Conservation (phyloP, 1,284 basidiomycete genomes). For the Peniophora sp. region DNA sequence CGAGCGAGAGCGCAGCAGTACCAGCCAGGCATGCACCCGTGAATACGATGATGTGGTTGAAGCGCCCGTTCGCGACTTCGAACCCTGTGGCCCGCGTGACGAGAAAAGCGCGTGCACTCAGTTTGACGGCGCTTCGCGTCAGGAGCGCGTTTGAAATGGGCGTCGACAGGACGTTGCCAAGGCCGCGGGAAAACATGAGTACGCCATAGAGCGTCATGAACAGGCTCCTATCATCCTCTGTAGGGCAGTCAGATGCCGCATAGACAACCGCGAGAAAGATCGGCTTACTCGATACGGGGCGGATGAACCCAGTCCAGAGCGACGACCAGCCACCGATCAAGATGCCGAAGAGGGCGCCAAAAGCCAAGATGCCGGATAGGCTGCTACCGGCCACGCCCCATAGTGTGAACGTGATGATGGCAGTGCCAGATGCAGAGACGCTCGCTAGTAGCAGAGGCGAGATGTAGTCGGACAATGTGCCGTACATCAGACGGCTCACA, state of each 20-base stretch:
- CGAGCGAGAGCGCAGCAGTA: slow-evolving; percentile 17
- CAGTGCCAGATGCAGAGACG: slow-evolving; percentile 18
- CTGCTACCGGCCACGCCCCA: slow-evolving; percentile 30
- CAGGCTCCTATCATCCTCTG: slow-evolving; percentile 28
- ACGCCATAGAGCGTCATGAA: slow-evolving; percentile 28
- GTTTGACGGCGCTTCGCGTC: neutral
- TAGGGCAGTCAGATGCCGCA: neutral
- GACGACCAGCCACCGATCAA: slow-evolving; percentile 29
- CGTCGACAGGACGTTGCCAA: slow-evolving; percentile 34
- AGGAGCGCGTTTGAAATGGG: slow-evolving; percentile 20
- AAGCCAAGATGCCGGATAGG: slow-evolving; percentile 25
- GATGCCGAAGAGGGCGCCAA: slow-evolving; percentile 26
- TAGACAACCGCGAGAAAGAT: neutral
- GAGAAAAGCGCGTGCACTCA: neutral
- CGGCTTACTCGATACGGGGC: slow-evolving; percentile 22
- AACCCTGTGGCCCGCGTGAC: slow-evolving; percentile 16
- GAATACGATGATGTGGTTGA: slow-evolving; percentile 25
- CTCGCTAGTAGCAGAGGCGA: slow-evolving; percentile 17
- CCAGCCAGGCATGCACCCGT: slow-evolving; percentile 26
- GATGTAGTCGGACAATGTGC: neutral
- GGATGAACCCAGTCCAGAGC: slow-evolving; percentile 26
- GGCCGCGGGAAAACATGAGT: slow-evolving; percentile 27
- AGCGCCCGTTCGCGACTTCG: slow-evolving; percentile 22
- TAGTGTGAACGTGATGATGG: slow-evolving; percentile 26
- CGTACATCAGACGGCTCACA: slow-evolving; percentile 18